phyloP scores from a whole-genome alignment of 345 rosid species.

The Hevea brasiliensis region DNA sequence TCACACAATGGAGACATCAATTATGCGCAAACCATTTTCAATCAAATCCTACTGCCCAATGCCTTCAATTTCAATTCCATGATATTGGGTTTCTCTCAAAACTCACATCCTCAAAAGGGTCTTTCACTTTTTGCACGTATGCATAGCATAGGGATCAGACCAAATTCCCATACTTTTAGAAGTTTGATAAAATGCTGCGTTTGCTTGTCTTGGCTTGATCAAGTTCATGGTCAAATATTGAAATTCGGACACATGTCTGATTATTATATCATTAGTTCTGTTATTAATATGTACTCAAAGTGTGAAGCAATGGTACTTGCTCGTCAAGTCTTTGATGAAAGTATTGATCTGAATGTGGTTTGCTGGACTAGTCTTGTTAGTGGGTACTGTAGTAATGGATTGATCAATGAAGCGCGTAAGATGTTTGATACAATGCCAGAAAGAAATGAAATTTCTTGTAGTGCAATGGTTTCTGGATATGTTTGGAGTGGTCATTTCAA shows the following conservation, averaged over 20 bases:
- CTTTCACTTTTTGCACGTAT: conserved; percentile 24
- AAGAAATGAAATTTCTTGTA: conserved; percentile 32
- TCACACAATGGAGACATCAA: conserved; percentile 22
- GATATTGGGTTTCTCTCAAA: conserved; percentile 33
- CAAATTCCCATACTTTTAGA: conserved; percentile 30
- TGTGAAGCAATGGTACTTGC: conserved; percentile 25
- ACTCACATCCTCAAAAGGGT: conserved; percentile 19
- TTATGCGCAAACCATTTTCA: conserved; percentile 26
- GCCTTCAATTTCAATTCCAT: conserved; percentile 30
- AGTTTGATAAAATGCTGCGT: conserved; percentile 22
- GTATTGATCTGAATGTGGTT: conserved; percentile 22
- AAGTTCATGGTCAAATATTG: conserved; percentile 22
- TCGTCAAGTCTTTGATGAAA: conserved; percentile 23
- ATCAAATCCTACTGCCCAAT: conserved; percentile 23
- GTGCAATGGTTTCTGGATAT: conserved; percentile 41
- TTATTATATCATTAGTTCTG: conserved; percentile 27
- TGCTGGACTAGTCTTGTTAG: no score
- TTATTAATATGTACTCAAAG: conserved; percentile 23
- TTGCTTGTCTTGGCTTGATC: conserved; percentile 25
- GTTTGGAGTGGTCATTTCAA: conserved; percentile 26
- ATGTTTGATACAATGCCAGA: conserved; percentile 31
- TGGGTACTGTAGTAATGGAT: conserved; percentile 21
- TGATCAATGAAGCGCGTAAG: conserved; percentile 26
- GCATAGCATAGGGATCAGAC: conserved; percentile 22
- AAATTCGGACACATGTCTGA: conserved; percentile 30